Evolutionary conservation across 208 protist genomes (phyloP).

Genomic region (Borovskyia barvae): DNA sequence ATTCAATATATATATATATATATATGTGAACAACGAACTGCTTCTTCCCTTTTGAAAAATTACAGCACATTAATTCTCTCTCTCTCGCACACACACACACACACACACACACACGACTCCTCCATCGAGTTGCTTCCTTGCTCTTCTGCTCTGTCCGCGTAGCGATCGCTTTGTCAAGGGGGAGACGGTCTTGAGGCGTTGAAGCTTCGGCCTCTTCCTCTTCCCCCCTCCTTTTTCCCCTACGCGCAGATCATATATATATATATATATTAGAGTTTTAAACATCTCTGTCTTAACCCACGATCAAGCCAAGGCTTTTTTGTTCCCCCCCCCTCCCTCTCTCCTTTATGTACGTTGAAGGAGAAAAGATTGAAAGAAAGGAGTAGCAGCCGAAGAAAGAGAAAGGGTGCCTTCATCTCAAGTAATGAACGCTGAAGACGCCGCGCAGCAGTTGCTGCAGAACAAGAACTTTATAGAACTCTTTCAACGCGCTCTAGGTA

Average conservation of each 20-base stretch:
- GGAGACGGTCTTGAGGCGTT: too few species aligned
- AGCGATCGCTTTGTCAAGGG: too few species aligned
- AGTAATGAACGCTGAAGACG: slow-evolving; percentile 25
- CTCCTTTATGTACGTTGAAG: background rate
- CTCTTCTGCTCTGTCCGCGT: too few species aligned
- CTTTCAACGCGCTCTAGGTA: slow-evolving; percentile 61
- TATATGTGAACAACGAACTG: too few species aligned
- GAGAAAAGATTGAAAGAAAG: background rate
- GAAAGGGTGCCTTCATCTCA: background rate
- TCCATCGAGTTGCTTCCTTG: too few species aligned
- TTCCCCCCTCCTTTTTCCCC: background rate
- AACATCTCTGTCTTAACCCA: too few species aligned
- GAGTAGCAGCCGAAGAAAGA: slow-evolving; percentile 3
- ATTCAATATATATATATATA: too few species aligned
- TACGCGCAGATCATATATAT: background rate
- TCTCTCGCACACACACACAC: too few species aligned
- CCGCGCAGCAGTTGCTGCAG: slow-evolving; percentile 61
- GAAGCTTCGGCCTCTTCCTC: background rate
- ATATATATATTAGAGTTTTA: background rate
- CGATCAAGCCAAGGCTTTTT: too few species aligned
- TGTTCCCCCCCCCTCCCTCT: background rate
- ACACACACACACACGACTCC: too few species aligned
- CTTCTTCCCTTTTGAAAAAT: too few species aligned
- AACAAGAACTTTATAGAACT: slow-evolving; percentile 81
- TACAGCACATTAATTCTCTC: too few species aligned